Evolutionary conservation across 495 filamentous ascomycete genomes (phyloP), one percentile per base, ranked within the genome.

Genomic region (Lasiosphaeria miniovina): DNA sequence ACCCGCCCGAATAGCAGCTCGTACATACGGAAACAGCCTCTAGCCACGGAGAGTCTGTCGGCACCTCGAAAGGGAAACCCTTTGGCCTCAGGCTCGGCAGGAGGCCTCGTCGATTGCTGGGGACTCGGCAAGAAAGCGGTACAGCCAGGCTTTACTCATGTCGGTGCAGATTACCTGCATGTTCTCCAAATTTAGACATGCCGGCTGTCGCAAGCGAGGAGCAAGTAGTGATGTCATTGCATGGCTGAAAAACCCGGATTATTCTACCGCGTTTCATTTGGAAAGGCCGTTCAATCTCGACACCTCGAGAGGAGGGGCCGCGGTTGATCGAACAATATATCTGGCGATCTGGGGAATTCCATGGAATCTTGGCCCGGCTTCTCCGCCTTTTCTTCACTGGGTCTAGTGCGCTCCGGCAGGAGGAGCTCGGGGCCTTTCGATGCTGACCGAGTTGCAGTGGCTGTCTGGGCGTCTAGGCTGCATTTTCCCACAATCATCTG

Each of bases 401-500:
- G 57, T 34, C 56, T 67, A 62, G 59, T 52, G 58, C 49, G 17
- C 35, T 49, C 50, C 41, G 36, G n/a, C 36, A 12, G 38, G 31
- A 41, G 15, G 4, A 31, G 14, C 43, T 49, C 49, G 46, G 51
- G 32, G 36, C 6, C 14, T 52, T 45, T 48, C 36, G 14, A 36
- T 36, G 11, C 15, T 24, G 24, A 24, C 36, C 9, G 12, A 36
- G 57, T 51, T 32, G 36, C 57, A 33, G 54, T 17, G 55, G 55
- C 61, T 51, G 61, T 31, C 24, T 7, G 17, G 31, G 50, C 32
- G 45, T 8, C n/a, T 43, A 50, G 55, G 49, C 41, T 63, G 61
- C 61, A 63, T 31, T 59, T 57, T 63, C 61, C 48, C 34, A 38
- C 46, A 59, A 63, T 63, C 61, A 63, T 63, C 45, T 63, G 61